A percentile compares a stretch with the other conserved stretches of the same genome.
phyloP scores from a whole-genome alignment of 208 protist species.

The Crithidia brevicula region DNA sequence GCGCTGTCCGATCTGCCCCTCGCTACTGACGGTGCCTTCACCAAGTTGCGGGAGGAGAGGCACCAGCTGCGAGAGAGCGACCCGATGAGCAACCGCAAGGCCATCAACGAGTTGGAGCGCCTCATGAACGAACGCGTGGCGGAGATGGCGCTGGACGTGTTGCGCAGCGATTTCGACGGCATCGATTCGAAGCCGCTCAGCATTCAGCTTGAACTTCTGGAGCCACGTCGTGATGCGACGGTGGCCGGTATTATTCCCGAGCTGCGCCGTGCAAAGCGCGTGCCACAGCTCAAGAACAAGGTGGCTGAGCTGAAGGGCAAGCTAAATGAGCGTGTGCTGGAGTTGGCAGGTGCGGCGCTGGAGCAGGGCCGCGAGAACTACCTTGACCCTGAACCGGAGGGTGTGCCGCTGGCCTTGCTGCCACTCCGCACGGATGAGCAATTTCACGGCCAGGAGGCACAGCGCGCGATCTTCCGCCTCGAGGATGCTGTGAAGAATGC shows the following conservation, averaged over 20 bases:
- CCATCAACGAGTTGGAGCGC: conserved; percentile 50
- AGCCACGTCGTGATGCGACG: conserved; percentile 53
- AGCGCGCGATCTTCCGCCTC: conserved; percentile 52
- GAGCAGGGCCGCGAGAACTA: conserved; percentile 58
- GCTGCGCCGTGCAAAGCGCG: conserved; percentile 42
- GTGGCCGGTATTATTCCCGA: conserved; percentile 47
- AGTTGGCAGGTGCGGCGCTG: conserved; percentile 49
- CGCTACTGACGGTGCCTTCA: conserved; percentile 52
- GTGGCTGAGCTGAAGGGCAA: conserved; percentile 43
- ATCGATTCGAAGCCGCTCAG: conserved; percentile 63
- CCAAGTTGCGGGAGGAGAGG: conserved; percentile 47
- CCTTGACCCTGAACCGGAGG: conserved; percentile 56
- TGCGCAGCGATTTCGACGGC: conserved; percentile 56
- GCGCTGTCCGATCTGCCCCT: conserved; percentile 41
- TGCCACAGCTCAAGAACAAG: conserved; percentile 34
- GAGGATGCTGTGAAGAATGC: conserved; percentile 52
- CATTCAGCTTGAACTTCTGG: conserved; percentile 68
- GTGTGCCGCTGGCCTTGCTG: conserved; percentile 58
- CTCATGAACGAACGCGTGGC: conserved; percentile 59
- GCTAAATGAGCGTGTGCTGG: conserved; percentile 48
- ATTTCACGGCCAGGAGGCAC: conserved; percentile 59
- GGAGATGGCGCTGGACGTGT: conserved; percentile 47
- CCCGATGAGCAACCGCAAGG: conserved; percentile 58
- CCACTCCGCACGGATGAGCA: conserved; percentile 54
- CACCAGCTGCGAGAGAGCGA: conserved; percentile 48